Evolutionary conservation across 805 yeast species (phyloP).

Genomic region (Candida nitratophila): DNA sequence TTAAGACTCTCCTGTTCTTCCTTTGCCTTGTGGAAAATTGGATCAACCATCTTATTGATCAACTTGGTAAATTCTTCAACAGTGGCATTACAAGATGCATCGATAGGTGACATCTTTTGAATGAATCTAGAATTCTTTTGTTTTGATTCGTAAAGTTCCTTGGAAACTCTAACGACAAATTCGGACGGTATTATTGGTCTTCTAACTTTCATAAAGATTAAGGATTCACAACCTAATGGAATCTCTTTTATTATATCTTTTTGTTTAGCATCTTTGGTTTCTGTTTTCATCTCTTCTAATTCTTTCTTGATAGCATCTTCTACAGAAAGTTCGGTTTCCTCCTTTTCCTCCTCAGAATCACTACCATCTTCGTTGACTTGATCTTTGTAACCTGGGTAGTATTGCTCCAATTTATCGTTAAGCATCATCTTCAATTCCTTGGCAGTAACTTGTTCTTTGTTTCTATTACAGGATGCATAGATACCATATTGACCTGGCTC

Average conservation of each 20-base stretch:
- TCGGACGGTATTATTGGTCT: conserved; percentile 73
- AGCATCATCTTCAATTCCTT: conserved; percentile 61
- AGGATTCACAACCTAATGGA: conserved; percentile 71
- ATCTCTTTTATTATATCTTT: conserved; percentile 50
- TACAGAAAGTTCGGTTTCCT: conserved; percentile 32
- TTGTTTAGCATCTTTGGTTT: conserved; percentile 28
- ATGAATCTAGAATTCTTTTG: conserved; percentile 62
- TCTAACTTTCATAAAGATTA: conserved; percentile 76
- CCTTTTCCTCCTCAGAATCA: conserved; percentile 8
- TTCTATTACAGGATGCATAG: conserved; percentile 82
- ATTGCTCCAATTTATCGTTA: conserved; percentile 42
- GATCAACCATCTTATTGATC: conserved; percentile 51
- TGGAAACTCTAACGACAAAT: conserved; percentile 58
- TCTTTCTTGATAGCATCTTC: conserved; percentile 76
- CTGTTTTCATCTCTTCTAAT: conserved; percentile 49
- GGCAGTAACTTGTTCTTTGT: conserved; percentile 71
- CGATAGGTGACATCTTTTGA: conserved; percentile 76
- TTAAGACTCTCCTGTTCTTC: conserved; percentile 30
- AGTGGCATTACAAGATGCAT: conserved; percentile 65
- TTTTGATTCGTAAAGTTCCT: conserved; percentile 44
- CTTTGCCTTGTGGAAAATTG: conserved; percentile 49
- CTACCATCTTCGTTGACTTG: conserved; percentile 9
- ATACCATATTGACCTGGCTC: conserved; percentile 87
- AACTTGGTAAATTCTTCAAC: conserved; percentile 59
- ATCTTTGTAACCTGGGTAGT: conserved; percentile 30